Evolutionary conservation across 1,139 yeast species (phyloP), one percentile per base, ranked within the genome.

Genomic region (Geotrichum europaeum): DNA sequence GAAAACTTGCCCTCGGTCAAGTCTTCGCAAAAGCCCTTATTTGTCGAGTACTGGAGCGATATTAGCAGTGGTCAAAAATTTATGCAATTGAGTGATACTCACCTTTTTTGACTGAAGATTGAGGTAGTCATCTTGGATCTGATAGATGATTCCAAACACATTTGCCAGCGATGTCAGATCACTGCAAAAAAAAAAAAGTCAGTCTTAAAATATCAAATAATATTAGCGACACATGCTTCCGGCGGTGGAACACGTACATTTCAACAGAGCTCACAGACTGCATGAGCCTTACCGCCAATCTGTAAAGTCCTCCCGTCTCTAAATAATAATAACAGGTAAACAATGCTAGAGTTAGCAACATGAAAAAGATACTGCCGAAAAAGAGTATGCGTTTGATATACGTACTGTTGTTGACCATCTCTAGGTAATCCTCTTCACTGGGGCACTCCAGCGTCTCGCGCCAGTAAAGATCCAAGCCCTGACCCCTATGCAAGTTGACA

Each of bases 381-480:
- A 9, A 30, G 43, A 30, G 3, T n/a, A 12, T 18, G 40, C 6
- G 53, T 3, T 52, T 20, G 24, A n/a, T 12, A 22, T 10, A 62
- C 73, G 4, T 64, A 70, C 73, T 91, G 70, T 89, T 84, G 80
- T 82, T 82, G 20, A 88, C 96, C 97, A 92, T 92, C 54, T 79
- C 78, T 50, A 85, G 72, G 70, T 92, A 91, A 67, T 89, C 87
- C 5, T 77, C 77, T 64, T 87, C 87, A 0, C 79, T 75, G 0
- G 97, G 97, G 51, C 90, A 79, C 0, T 73, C 73, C 32, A 81
- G 68, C 22, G 78, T 75, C 64, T 91, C 97, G 64, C 97, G 78
- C 97, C 97, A 91, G 72, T 85, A 86, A 25, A 91, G 79, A 67
- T 91, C 98, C 62, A 87, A 75, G 0, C 96, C 96, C 75, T 91